Evolutionary conservation across 1,284 basidiomycete species (phyloP).

Genomic region (Puccinia coronata): DNA sequence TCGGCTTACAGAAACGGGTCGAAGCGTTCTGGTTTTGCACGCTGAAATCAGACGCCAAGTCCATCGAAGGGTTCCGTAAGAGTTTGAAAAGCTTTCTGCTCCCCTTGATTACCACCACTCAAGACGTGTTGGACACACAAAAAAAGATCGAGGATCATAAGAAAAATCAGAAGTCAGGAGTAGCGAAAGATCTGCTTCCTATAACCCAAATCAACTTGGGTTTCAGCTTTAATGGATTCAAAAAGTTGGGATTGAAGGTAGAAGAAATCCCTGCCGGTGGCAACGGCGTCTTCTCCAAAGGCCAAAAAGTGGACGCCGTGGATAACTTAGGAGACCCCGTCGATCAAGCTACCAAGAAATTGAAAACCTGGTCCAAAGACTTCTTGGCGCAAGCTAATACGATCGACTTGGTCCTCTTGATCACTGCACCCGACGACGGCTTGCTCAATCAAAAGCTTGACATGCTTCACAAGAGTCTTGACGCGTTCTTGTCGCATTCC

Average conservation of each 20-base stretch:
- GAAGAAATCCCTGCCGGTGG: conserved; percentile 36
- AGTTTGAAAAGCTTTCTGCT: conserved; percentile 25
- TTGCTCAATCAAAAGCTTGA: conserved; percentile 6
- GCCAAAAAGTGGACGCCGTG: conserved; percentile 39
- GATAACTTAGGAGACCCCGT: conserved; percentile 46
- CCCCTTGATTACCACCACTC: conserved; percentile 40
- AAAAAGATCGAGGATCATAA: conserved; percentile 45
- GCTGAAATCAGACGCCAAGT: conserved; percentile 18
- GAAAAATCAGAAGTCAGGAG: background rate
- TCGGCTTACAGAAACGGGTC: conserved; percentile 44
- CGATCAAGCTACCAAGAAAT: conserved; percentile 23
- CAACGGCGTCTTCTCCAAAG: conserved; percentile 6
- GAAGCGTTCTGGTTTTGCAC: conserved; percentile 41
- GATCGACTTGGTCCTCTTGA: conserved; percentile 41
- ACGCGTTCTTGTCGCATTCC: background rate
- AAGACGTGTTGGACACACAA: conserved; percentile 41
- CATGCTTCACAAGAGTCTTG: background rate
- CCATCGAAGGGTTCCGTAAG: conserved; percentile 35
- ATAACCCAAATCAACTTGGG: conserved; percentile 43
- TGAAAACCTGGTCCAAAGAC: conserved; percentile 43
- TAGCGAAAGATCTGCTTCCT: conserved; percentile 16
- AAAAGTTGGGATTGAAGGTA: conserved; percentile 13
- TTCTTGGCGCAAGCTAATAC: conserved; percentile 19
- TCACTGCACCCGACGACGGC: conserved; percentile 23
- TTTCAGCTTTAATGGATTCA: conserved; percentile 37